phyloP scores from a whole-genome alignment of 2,329 filamentous ascomycete genomes.

The Sporothrix globosa region DNA sequence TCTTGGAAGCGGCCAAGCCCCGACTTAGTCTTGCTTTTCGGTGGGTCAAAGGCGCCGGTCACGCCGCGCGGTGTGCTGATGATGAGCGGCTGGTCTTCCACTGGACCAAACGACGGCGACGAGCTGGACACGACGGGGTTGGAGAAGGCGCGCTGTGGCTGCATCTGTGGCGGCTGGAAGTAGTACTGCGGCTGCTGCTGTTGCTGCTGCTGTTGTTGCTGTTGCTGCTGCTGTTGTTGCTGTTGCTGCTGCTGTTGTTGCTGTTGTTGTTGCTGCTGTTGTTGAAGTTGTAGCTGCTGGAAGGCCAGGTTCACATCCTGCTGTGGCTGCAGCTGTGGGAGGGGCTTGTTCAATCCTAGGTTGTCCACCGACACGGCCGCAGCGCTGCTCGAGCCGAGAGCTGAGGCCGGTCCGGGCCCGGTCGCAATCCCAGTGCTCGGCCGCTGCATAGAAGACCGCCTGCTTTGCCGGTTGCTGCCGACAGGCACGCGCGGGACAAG shows the following conservation, averaged over 20 bases:
- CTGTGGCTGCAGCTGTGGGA: conserved; percentile 33
- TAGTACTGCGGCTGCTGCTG: conserved; percentile 27
- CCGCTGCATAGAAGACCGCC: conserved; percentile 26
- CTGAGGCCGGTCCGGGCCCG: not conserved
- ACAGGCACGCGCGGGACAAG: conserved; percentile 49
- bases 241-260: conserved; percentile 33
- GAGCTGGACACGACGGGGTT: conserved; percentile 37
- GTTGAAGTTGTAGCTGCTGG: conserved; percentile 20
- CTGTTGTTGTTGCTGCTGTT: conserved; percentile 26
- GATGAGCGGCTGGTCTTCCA: conserved; percentile 59
- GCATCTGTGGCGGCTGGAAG: conserved; percentile 20
- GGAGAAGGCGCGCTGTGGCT: conserved; percentile 31
- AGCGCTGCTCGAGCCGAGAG: not conserved
- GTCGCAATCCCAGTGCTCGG: not conserved
- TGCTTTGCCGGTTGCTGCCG: conserved; percentile 41
- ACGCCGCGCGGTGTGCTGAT: conserved; percentile 64
- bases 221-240: conserved; percentile 31
- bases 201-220: conserved; percentile 29
- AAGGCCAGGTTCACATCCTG: conserved; percentile 35
- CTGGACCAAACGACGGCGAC: conserved; percentile 35
- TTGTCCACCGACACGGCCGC: not conserved
- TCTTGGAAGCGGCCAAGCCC: not conserved
- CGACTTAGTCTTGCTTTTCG: conserved; percentile 41
- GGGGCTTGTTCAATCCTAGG: conserved; percentile 24
- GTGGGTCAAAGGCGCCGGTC: conserved; percentile 56